These are phyloP conservation scores for Gonapodya prolifera DNA, from an alignment of 192 early-diverging fungal species.

Conservation along the genomic window DNA sequence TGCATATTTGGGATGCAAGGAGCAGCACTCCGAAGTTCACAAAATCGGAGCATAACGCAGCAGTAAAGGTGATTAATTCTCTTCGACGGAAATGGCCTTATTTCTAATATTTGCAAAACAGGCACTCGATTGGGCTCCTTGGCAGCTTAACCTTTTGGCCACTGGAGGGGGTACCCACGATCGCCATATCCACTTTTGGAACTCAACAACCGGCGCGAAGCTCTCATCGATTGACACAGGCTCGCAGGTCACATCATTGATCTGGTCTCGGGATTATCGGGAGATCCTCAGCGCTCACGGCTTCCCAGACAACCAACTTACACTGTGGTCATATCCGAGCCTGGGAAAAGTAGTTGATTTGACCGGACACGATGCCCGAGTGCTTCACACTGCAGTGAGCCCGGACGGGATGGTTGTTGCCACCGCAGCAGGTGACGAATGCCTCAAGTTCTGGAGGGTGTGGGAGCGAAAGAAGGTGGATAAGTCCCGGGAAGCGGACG, in stretches of 20 bases:
- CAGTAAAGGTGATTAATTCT: constrained; percentile 32
- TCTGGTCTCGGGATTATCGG: constrained; percentile 41
- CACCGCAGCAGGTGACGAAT: constrained; percentile 32
- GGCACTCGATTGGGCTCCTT: constrained; percentile 1
- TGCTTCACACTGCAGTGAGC: constrained; percentile 31
- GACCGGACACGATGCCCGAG: constrained; percentile 33
- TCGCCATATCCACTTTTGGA: constrained; percentile 42
- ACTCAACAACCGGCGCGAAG: constrained; percentile 23
- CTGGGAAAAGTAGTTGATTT: constrained; percentile 33
- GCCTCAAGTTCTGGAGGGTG: constrained; percentile 45
- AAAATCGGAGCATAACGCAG: constrained; percentile 37
- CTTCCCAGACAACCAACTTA: constrained; percentile 34
- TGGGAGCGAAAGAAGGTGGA: constrained; percentile 24
- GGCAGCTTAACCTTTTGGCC: constrained; percentile 32
- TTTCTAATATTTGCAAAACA: neutral
- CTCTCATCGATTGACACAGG: constrained; percentile 29
- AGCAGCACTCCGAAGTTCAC: constrained; percentile 25
- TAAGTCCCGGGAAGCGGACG: neutral
- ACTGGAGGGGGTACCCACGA: constrained; percentile 43
- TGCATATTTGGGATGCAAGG: constrained; percentile 44
- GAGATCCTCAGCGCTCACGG: constrained; percentile 40
- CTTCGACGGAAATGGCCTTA: neutral
- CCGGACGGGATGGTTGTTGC: constrained; percentile 42
- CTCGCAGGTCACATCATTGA: constrained; percentile 41
- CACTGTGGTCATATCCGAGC: constrained; percentile 37